Evolutionary conservation across 768 basidiomycete species (phyloP).

Genomic region (Mycena epipterygia): DNA sequence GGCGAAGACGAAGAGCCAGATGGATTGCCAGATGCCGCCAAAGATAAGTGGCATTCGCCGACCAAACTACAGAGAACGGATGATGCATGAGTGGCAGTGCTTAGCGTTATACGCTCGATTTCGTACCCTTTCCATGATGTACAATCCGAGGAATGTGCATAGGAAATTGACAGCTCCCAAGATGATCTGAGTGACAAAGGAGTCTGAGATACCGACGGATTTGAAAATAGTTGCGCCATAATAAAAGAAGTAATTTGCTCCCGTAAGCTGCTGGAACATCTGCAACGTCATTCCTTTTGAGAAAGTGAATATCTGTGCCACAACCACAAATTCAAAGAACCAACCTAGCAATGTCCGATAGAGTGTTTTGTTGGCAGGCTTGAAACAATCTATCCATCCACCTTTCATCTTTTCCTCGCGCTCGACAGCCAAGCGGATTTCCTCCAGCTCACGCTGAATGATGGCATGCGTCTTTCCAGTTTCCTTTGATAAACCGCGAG

Average conservation of each 20-base stretch:
- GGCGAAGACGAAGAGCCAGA: conserved; percentile 82
- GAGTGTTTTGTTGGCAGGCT: conserved; percentile 64
- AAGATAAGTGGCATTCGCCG: conserved; percentile 73
- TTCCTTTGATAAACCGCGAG: conserved; percentile 59
- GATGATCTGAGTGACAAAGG: conserved; percentile 81
- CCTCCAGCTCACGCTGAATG: conserved; percentile 64
- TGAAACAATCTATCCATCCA: conserved; percentile 82
- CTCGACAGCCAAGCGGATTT: conserved; percentile 67
- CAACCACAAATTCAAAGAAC: conserved; percentile 21
- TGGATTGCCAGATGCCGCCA: conserved; percentile 79
- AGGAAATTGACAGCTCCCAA: conserved; percentile 80
- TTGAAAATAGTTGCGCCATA: conserved; percentile 76
- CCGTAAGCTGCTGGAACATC: conserved; percentile 79
- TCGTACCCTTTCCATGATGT: conserved; percentile 75
- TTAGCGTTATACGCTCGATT: conserved; percentile 11
- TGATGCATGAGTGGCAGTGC: background rate
- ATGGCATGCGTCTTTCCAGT: conserved; percentile 57
- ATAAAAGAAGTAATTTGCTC: conserved; percentile 80
- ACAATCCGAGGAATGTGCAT: conserved; percentile 81
- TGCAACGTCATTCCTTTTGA: conserved; percentile 70
- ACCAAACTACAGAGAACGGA: conserved; percentile 62
- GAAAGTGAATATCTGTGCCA: background rate
- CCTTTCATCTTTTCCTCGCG: conserved; percentile 60
- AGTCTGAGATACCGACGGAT: conserved; percentile 76
- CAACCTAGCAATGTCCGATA: conserved; percentile 72